Evolutionary conservation across 129 eudicot genomes (phyloP), one percentile per base, ranked within the genome.

Genomic region (Pseudognaphalium luteoalbum): DNA sequence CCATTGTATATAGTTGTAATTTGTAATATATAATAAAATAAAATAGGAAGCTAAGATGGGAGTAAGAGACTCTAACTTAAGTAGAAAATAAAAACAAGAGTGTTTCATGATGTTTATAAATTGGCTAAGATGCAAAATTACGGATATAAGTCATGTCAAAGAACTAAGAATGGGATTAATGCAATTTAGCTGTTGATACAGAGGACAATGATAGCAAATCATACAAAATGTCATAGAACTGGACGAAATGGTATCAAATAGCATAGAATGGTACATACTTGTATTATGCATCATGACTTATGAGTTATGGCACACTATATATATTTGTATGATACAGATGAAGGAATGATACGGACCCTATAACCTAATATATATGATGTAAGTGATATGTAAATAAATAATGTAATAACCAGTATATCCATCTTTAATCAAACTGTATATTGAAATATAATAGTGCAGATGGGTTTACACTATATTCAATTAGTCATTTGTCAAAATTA

Each of bases 391-490:
- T 4, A 52, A 52, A 52, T 52, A 52, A 17, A 52, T 52, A 52
- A 39, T 74, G 25, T 22, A 50, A 60, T 28, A 61, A 59, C 42
- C 59, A 73, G 22, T 73, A 33, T 72, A 61, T 56, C 33, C 21
- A n/a, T 72, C 42, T 44, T 59, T 61, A 28, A 51, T 62, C 47
- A 28, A 74, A 35, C 21, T 54, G 21, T 17, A 16, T 54, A n/a
- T 17, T 54, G 19, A 54, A 41, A 41, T 9, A 41, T 41, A 41
- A 41, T 41, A 9, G 47, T 41, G 47, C 47, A 9, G 4, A 10
- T 11, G 0, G 8, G 34, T 59, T 59, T 59, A 59, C 30, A 1
- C 12, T 59, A 21, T 22, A 3, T 22, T 59, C 33, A 59, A 5
- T 59, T 21, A 3, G 47, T 59, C 14, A 59, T 59, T 3, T 28